Evolutionary conservation across 441 rosid species (phyloP), one percentile per base, ranked within the genome.

Genomic region (Croton setiger): DNA sequence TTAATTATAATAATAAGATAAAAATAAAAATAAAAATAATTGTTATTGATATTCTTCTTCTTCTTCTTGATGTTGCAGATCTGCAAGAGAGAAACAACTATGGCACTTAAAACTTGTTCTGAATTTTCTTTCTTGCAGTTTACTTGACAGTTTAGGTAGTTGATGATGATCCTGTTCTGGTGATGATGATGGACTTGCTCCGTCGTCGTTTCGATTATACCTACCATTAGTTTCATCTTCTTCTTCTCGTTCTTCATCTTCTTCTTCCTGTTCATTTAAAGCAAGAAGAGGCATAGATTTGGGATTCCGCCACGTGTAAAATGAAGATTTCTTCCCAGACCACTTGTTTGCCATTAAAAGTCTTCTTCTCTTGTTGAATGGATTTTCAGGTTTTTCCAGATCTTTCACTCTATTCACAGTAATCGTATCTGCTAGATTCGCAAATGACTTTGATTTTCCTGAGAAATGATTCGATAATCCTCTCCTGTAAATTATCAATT

Each of bases 401-500:
- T 87, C 94, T 47, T 87, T 84, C 23, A 75, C 73, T 9, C 68
- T 70, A 51, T 54, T 76, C 49, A 72, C 82, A 17, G 31, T 51
- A 13, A 35, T 64, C 76, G 54, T 54, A 49, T 88, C 91, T 57
- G 82, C 55, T 14, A 92, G 64, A 76, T 85, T 87, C 17, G 75
- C 84, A 68, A 92, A 92, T 15, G 95, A 92, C 71, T 88, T 92
- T 14, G 93, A 87, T 81, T 87, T 92, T 47, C 97, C 98, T 0
- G 83, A 27, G 66, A 80, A 90, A 69, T 92, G 91, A 73, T 79
- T 88, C 53, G 96, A 87, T 59, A 92, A 73, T 27, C 98, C 79
- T 36, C 75, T 62, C 69, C 75, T 76, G 73, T 47, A 27, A 9
- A 0, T 52, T 7, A 7, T 4, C 5, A 39, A 39, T 39, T 39